These are phyloP conservation scores for Picea glauca DNA, from an alignment of 75 land plant genomes.

Conservation along the genomic window DNA sequence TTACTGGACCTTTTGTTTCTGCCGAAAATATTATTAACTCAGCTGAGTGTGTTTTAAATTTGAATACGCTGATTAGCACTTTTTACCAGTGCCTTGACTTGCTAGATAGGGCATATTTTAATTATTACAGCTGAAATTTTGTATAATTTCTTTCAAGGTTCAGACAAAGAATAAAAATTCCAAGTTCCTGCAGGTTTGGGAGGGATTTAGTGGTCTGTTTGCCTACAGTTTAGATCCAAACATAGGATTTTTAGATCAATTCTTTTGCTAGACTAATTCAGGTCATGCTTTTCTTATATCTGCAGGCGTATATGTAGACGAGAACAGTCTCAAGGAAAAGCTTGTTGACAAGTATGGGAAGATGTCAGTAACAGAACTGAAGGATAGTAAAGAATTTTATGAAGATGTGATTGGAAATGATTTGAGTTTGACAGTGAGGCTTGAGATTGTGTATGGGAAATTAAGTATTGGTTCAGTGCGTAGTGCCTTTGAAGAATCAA, in stretches of 20 bases:
- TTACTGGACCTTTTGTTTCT: background rate
- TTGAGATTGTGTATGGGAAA: conserved; percentile 81
- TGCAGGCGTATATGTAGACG: conserved; percentile 91
- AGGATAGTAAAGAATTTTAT: conserved; percentile 37
- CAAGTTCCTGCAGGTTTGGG: background rate
- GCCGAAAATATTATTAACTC: background rate
- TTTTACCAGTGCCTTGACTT: background rate
- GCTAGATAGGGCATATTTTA: background rate
- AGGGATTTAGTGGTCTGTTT: background rate
- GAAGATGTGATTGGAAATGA: conserved; percentile 65
- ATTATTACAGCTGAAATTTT: background rate
- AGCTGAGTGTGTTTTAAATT: background rate
- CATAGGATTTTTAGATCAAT: background rate
- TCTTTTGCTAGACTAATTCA: background rate
- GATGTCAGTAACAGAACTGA: conserved; percentile 30
- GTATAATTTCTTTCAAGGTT: background rate
- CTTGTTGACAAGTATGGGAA: conserved; percentile 55
- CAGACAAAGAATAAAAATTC: background rate
- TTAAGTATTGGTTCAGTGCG: conserved; percentile 89
- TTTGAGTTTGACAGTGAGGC: conserved; percentile 75
- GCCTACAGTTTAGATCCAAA: background rate
- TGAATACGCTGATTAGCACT: background rate
- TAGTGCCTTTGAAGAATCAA: conserved; percentile 92
- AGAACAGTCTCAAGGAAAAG: conserved; percentile 37
- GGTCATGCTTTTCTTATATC: background rate